Conservation (phyloP, 2,329 filamentous ascomycete species). For the Monosporascus sp. region DNA sequence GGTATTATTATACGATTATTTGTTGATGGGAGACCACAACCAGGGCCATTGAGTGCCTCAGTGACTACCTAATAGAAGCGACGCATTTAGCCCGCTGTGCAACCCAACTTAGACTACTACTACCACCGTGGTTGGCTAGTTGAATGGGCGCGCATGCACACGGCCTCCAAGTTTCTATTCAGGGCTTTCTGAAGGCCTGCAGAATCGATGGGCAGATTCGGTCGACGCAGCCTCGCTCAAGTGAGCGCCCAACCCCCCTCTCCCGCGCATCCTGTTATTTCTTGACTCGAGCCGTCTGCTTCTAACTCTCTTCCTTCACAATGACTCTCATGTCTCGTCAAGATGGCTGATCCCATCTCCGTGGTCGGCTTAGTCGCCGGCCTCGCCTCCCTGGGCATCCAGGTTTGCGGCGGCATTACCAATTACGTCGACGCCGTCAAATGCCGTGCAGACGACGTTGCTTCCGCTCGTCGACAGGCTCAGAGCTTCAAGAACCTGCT, state of each 20-base stretch:
- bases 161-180: background rate
- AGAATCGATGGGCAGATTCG: background rate
- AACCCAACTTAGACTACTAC: too few relatives aligned
- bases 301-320: background rate
- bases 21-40: too few relatives aligned
- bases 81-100: too few relatives aligned
- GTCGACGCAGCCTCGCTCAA: background rate
- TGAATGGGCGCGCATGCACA: background rate
- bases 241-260: background rate
- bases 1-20: too few relatives aligned
- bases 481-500: background rate
- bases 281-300: background rate
- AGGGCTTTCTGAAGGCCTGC: background rate
- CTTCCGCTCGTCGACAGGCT: background rate
- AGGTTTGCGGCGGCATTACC: background rate
- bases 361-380: background rate
- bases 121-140: background rate
- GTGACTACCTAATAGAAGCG: too few relatives aligned
- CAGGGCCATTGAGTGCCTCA: too few relatives aligned
- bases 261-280: background rate
- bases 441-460: background rate
- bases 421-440: background rate
- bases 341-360: background rate
- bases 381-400: background rate
- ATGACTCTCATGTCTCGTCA: background rate